These are phyloP conservation scores for Scutellaria barbata DNA, from an alignment of 257 asterid genomes.

Conservation along the genomic window DNA sequence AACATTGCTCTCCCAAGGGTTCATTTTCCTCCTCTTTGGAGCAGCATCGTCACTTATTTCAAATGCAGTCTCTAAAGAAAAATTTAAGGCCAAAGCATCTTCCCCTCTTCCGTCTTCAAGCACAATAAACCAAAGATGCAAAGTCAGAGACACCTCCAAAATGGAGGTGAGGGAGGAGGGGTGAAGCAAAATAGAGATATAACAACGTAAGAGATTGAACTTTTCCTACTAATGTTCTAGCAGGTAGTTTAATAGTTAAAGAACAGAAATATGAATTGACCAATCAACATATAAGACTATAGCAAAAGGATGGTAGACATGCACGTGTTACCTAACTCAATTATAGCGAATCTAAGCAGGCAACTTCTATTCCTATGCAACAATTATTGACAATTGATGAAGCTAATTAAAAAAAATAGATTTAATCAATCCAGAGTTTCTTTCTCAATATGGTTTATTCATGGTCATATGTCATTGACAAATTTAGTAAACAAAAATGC, in stretches of 20 bases:
- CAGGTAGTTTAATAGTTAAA: background rate
- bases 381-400: too few relatives aligned
- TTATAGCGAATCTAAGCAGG: background rate
- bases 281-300: background rate
- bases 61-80: conserved; percentile 23
- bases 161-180: background rate
- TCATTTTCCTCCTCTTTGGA: conserved; percentile 45
- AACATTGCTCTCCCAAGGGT: conserved; percentile 26
- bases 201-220: background rate
- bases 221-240: background rate
- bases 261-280: background rate
- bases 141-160: conserved; percentile 9
- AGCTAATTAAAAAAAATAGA: too few relatives aligned
- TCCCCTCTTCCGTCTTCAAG: conserved; percentile 28
- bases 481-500: background rate
- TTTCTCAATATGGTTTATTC: too few relatives aligned
- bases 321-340: background rate
- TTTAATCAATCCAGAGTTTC: too few relatives aligned
- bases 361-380: conserved; percentile 2
- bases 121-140: conserved; percentile 29
- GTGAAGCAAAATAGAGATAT: background rate
- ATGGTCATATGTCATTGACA: background rate
- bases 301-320: background rate
- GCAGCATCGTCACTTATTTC: conserved; percentile 37
- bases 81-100: conserved; percentile 25